phyloP scores from a whole-genome alignment of 129 eudicot species.

The Escallonia rubra region DNA sequence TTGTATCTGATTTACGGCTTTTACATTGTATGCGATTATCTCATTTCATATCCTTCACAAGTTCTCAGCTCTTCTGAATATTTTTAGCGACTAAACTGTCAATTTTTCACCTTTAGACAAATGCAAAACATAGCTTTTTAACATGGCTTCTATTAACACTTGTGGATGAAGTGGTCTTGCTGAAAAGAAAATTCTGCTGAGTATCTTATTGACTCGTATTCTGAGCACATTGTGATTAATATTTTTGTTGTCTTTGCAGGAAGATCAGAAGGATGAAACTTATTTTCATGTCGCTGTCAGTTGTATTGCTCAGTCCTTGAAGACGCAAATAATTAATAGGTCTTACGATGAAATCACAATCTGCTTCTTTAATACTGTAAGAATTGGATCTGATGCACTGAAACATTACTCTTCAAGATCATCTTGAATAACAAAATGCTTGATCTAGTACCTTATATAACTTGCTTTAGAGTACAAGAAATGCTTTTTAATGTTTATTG shows the following conservation, averaged over 20 bases:
- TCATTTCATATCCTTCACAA: too few species aligned
- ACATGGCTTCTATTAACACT: too few species aligned
- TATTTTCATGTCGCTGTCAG: slow-evolving; percentile 77
- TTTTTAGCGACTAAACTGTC: too few species aligned
- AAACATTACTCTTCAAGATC: neutral
- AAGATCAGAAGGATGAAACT: slow-evolving; percentile 45
- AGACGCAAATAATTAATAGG: slow-evolving; percentile 84
- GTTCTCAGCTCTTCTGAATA: too few species aligned
- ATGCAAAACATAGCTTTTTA: too few species aligned
- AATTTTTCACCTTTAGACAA: too few species aligned
- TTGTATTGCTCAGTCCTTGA: slow-evolving; percentile 66
- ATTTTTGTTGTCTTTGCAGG: slow-evolving; percentile 37
- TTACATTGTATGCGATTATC: too few species aligned
- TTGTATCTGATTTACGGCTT: too few species aligned
- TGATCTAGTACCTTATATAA: neutral
- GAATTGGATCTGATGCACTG: slow-evolving; percentile 12
- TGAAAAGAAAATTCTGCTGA: too few species aligned
- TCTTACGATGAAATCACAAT: slow-evolving; percentile 90
- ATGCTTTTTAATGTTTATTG: neutral
- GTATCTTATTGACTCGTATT: too few species aligned
- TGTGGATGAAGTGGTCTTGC: too few species aligned
- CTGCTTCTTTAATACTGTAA: slow-evolving; percentile 97
- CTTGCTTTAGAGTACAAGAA: neutral
- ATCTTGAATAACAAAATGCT: neutral
- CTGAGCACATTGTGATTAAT: too few species aligned